A percentile compares a stretch with the other conserved stretches of the same genome.
Evolutionary conservation across 352 stramenopile species (phyloP).

Genomic region (Phytophthora colocasiae): DNA sequence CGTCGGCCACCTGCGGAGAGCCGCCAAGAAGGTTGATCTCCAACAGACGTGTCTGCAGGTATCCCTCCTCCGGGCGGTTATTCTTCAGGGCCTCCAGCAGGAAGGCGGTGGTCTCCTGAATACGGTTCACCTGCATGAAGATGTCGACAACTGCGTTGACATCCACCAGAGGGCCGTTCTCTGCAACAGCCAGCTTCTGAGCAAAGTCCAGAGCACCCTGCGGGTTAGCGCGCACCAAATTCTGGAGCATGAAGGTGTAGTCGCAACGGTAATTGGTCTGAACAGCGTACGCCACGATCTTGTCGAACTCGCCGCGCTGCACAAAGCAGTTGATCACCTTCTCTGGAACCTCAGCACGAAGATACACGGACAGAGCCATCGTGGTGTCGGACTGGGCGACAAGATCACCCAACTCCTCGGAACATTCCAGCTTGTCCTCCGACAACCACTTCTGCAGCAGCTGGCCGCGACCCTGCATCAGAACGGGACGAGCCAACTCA

Average conservation of each 20-base stretch:
- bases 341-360: slow-evolving; percentile 96
- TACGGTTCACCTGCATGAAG: slow-evolving; percentile 99
- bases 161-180: slow-evolving; percentile 96
- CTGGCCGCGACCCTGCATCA: slow-evolving; percentile 97
- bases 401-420: slow-evolving; percentile 97
- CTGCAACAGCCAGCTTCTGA: slow-evolving; percentile 97
- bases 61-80: slow-evolving; percentile 98
- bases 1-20: slow-evolving; percentile 98
- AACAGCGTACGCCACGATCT: slow-evolving; percentile 96
- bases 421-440: slow-evolving; percentile 99
- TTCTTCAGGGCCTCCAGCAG: slow-evolving; percentile 99
- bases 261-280: slow-evolving; percentile 99
- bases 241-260: slow-evolving; percentile 99
- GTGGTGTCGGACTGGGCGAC: slow-evolving; percentile 96
- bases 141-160: slow-evolving; percentile 99
- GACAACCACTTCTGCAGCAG: slow-evolving; percentile 99
- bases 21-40: slow-evolving; percentile 99
- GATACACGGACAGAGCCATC: slow-evolving; percentile 99
- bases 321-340: slow-evolving; percentile 99
- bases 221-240: slow-evolving; percentile 98
- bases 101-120: slow-evolving; percentile 99
- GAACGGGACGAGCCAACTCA: slow-evolving; percentile 97
- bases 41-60: slow-evolving; percentile 99
- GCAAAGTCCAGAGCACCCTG: slow-evolving; percentile 98
- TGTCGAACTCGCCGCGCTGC: slow-evolving; percentile 99